Evolutionary conservation across 2,329 filamentous ascomycete genomes (phyloP).

Genomic region (Ramularia endophylla): DNA sequence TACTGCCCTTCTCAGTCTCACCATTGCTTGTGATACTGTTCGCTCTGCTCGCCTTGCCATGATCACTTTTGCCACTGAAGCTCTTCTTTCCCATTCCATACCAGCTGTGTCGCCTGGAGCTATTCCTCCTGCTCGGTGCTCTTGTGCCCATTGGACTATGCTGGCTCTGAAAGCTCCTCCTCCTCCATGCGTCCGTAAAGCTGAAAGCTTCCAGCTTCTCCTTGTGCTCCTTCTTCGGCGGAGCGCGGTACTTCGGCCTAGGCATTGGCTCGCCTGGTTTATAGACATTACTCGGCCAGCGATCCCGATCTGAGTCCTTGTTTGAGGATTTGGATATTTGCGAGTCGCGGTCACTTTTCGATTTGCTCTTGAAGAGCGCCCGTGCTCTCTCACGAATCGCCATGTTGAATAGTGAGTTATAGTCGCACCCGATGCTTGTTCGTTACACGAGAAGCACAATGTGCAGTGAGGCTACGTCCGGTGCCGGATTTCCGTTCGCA

Average conservation of each 20-base stretch:
- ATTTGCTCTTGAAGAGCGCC: constrained; percentile 36
- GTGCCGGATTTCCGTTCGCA: background rate
- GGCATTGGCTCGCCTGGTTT: constrained; percentile 49
- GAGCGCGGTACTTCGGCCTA: constrained; percentile 44
- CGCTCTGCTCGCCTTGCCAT: constrained; percentile 8
- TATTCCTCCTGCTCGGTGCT: constrained; percentile 35
- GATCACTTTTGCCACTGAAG: constrained; percentile 15
- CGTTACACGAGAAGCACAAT: constrained; percentile 1
- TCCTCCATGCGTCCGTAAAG: constrained; percentile 43
- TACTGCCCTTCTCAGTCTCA: constrained; percentile 16
- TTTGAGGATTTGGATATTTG: constrained; percentile 23
- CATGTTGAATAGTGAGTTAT: constrained; percentile 31
- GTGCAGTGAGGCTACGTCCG: constrained; percentile 1
- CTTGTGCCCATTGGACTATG: constrained; percentile 47
- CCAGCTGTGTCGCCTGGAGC: constrained; percentile 23
- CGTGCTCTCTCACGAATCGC: constrained; percentile 43
- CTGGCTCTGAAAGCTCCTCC: constrained; percentile 39
- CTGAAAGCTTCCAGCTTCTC: constrained; percentile 44
- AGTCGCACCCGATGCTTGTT: constrained; percentile 2
- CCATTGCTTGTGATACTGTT: constrained; percentile 18
- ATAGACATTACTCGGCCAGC: constrained; percentile 42
- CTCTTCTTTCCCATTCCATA: constrained; percentile 23
- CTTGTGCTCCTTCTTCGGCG: constrained; percentile 46
- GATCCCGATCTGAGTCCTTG: constrained; percentile 25
- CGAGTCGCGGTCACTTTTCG: constrained; percentile 25